phyloP scores from a whole-genome alignment of 139 green algal species.

The Coelastrella sp. region DNA sequence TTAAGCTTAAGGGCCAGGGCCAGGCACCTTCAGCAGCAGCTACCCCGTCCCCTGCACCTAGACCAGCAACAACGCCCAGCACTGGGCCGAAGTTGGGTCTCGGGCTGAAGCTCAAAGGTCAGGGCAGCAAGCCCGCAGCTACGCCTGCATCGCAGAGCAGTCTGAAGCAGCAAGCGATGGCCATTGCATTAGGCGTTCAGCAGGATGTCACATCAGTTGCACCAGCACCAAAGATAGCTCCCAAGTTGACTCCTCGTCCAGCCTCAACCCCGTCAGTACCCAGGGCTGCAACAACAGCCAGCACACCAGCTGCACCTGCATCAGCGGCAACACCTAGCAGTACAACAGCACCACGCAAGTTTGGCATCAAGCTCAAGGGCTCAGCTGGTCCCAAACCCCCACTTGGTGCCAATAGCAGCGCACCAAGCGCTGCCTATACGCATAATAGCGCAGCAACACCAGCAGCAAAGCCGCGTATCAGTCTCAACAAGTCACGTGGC shows the following conservation, averaged over 20 bases:
- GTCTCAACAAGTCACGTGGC: slow-evolving; percentile 12
- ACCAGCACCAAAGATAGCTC: neutral
- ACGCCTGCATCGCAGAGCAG: neutral
- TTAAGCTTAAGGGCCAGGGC: slow-evolving; percentile 30
- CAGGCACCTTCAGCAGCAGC: slow-evolving; percentile 13
- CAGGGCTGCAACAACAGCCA: neutral
- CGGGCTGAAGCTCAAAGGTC: slow-evolving; percentile 19
- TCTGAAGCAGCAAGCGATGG: slow-evolving; percentile 14
- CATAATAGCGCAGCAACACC: neutral
- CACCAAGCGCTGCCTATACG: too few relatives aligned
- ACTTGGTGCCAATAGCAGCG: neutral
- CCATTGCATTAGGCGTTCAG: neutral
- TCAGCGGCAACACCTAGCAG: neutral
- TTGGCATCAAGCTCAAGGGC: slow-evolving; percentile 42
- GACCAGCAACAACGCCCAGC: slow-evolving; percentile 12
- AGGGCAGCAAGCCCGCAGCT: slow-evolving; percentile 29
- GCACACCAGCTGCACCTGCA: slow-evolving; percentile 5
- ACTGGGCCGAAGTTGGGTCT: neutral
- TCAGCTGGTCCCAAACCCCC: neutral
- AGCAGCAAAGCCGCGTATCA: slow-evolving; percentile 16
- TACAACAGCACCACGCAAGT: neutral
- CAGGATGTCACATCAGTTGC: neutral
- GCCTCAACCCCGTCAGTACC: neutral
- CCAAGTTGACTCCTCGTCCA: neutral
- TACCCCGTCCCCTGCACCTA: neutral